Evolutionary conservation across 192 early-diverging fungal species (phyloP).

Genomic region (Dimargaris cristalligena): DNA sequence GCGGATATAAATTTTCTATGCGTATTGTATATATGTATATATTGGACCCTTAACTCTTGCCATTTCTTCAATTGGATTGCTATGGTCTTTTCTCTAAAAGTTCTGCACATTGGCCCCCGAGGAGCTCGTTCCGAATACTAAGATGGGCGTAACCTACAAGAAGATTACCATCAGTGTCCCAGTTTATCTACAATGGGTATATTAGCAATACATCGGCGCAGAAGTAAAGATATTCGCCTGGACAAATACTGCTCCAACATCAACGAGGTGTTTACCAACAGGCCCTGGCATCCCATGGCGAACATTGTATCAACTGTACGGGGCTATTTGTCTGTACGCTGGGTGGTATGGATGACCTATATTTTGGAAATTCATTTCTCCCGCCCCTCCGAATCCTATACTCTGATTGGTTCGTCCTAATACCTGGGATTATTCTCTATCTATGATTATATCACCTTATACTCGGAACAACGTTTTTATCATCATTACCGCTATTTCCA

Average conservation of each 20-base stretch:
- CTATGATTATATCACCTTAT: no score
- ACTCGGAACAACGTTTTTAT: no score
- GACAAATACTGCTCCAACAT: conserved; percentile 13
- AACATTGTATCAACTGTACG: conserved; percentile 73
- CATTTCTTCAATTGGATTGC: no score
- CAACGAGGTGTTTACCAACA: conserved; percentile 6
- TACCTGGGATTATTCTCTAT: no score
- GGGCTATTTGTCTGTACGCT: conserved; percentile 47
- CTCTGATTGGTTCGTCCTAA: no score
- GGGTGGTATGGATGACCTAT: conserved; percentile 53
- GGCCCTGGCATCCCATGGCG: conserved; percentile 11
- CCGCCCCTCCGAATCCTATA: no score
- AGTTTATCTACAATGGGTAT: conserved; percentile 17
- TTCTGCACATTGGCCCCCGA: conserved; percentile 5
- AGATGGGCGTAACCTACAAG: conserved; percentile 18
- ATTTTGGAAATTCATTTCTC: no score
- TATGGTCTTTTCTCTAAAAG: background rate
- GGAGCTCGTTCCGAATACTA: conserved; percentile 12
- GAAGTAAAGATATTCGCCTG: conserved; percentile 14
- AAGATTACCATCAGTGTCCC: conserved; percentile 23
- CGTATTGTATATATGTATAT: background rate
- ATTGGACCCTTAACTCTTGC: background rate
- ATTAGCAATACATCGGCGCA: conserved; percentile 8
- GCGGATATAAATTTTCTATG: conserved; percentile 11
- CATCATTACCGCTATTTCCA: no score